Evolutionary conservation across 345 rosid species (phyloP), one percentile per base, ranked within the genome.

Genomic region (Acer saccharum): DNA sequence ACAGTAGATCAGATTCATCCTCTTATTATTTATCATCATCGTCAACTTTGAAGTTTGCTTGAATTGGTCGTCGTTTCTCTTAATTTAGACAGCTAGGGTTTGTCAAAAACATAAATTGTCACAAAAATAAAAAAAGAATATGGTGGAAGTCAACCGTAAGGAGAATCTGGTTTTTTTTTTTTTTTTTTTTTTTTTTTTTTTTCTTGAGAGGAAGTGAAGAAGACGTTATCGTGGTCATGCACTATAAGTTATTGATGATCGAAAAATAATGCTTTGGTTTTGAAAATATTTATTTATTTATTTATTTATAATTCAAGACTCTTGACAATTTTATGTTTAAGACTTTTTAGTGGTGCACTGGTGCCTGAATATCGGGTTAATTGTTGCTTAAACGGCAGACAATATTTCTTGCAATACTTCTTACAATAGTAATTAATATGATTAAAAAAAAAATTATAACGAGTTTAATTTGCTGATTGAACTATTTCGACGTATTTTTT

Each of bases 301-400:
- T 70, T 70, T 25, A 16, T 48, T 2, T 29, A 29, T 29, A 29
- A 48, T 10, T 50, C 52, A 21, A 25, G 7, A 3, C 39, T 13
- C 4, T 52, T 1, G 23, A 52, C 44, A 29, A 27, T 50, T 27
- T 7, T 48, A 46, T 6, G 14, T 21, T 46, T 46, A 2, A 46
- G 12, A 48, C 52, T 35, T 48, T 46, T 12, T 52, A 0, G 32
- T 29, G 32, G 32, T 29, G 32, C 32, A 23, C 17, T 4, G 20
- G 73, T 44, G 55, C 72, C 21, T 44, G 14, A 54, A 14, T 8
- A 29, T 18, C n/a, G 44, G 64, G 62, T 9, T 23, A 71, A 16
- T 27, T 72, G 54, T 58, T 72, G 55, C 25, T 72, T 72, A 50
- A 60, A 60, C 66, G 39, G 66, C 66, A 58, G 76, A 72, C 66